A percentile compares a stretch with the other conserved stretches of the same genome.
Evolutionary conservation across 1,139 yeast species (phyloP).

Genomic region (Yarrowia galli): DNA sequence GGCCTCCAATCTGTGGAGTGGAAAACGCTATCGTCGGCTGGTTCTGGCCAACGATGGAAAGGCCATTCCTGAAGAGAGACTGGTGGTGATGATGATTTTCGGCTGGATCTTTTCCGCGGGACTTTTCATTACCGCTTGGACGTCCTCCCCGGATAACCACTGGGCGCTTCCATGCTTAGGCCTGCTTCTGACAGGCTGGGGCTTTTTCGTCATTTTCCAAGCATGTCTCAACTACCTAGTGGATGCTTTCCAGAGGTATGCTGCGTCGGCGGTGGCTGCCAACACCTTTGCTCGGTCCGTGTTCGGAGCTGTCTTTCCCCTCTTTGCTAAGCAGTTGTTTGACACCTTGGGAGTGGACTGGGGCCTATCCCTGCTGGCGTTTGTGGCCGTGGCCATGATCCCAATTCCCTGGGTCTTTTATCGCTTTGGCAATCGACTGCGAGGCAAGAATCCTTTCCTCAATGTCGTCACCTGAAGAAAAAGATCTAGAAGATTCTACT

Average conservation of each 20-base stretch:
- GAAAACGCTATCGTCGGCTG: slow-evolving; percentile 50
- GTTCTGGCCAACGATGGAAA: slow-evolving; percentile 60
- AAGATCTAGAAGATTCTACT: no score
- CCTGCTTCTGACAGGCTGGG: slow-evolving; percentile 73
- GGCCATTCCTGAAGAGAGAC: slow-evolving; percentile 78
- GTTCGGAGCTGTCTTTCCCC: slow-evolving; percentile 77
- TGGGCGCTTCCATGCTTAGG: slow-evolving; percentile 85
- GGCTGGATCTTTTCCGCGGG: slow-evolving; percentile 76
- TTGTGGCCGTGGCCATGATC: slow-evolving; percentile 63
- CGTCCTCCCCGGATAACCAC: slow-evolving; percentile 58
- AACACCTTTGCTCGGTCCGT: slow-evolving; percentile 81
- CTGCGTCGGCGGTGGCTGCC: slow-evolving; percentile 90
- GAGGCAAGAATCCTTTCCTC: slow-evolving; percentile 28
- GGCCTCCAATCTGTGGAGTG: slow-evolving; percentile 22
- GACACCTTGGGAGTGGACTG: slow-evolving; percentile 72
- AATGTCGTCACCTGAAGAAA: neutral
- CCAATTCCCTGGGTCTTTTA: slow-evolving; percentile 77
- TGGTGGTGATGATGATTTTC: slow-evolving; percentile 74
- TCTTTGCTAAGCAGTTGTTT: slow-evolving; percentile 79
- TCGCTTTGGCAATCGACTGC: slow-evolving; percentile 63
- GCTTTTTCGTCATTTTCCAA: slow-evolving; percentile 73
- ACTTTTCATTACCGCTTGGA: slow-evolving; percentile 82
- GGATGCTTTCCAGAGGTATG: slow-evolving; percentile 75
- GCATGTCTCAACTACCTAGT: slow-evolving; percentile 81
- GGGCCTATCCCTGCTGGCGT: slow-evolving; percentile 80